A percentile compares a stretch with the other conserved stretches of the same genome.
phyloP scores from a whole-genome alignment of 2,329 filamentous ascomycete species.

The Aspergillus pseudoterreus region DNA sequence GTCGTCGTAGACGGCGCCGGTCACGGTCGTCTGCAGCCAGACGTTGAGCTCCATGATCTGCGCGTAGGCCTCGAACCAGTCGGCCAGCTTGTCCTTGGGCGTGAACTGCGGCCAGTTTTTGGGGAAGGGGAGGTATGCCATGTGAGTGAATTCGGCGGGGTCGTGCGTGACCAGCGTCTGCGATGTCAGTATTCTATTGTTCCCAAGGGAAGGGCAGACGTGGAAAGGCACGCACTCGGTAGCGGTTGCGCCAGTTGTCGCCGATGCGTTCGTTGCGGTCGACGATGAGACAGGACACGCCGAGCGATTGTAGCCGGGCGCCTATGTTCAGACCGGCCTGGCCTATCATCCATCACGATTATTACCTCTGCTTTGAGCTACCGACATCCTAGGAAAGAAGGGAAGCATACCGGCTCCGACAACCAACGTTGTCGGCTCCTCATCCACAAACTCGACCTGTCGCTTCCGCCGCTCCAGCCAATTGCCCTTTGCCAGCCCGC shows the following conservation, averaged over 20 bases:
- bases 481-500: constrained; percentile 28
- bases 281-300: constrained; percentile 40
- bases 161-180: constrained; percentile 40
- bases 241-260: constrained; percentile 51
- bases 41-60: constrained; percentile 50
- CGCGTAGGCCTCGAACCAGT: constrained; percentile 49
- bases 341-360: constrained; percentile 22
- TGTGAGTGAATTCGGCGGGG: constrained; percentile 37
- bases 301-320: constrained; percentile 40
- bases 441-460: constrained; percentile 30
- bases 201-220: neutral
- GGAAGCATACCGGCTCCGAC: constrained; percentile 35
- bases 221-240: constrained; percentile 30
- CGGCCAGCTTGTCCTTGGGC: constrained; percentile 46
- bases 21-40: constrained; percentile 40
- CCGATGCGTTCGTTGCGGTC: constrained; percentile 46
- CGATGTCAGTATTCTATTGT: neutral
- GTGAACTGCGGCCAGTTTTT: constrained; percentile 43
- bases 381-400: neutral
- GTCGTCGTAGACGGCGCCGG: constrained; percentile 38
- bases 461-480: constrained; percentile 35
- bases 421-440: constrained; percentile 39
- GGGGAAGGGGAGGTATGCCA: constrained; percentile 39
- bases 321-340: constrained; percentile 42
- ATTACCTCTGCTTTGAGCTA: neutral